Evolutionary conservation across 768 basidiomycete genomes (phyloP), one percentile per base, ranked within the genome.

Genomic region (Trametes coccinea): DNA sequence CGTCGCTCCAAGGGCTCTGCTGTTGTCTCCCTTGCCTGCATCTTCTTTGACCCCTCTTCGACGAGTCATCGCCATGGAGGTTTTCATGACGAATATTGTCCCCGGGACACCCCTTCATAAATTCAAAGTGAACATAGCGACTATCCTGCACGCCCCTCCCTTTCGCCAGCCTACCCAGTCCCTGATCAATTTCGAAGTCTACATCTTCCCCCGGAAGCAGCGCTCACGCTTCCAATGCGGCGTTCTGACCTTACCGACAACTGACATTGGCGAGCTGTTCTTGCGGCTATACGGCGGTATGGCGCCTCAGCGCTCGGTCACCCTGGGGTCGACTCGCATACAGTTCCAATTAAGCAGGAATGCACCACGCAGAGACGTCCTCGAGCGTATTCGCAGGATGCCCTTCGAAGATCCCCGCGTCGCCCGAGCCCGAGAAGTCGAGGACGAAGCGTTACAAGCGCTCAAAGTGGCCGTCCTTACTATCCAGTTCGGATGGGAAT

Each of bases 401-500:
- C 83, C 80, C 1, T 84, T 78, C 63, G 62, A 77, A 7, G 75
- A 84, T 64, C 82, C 82, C 3, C 57, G 47, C 17, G 64, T 71
- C 17, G 61, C 72, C 5, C 72, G 78, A 55, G 72, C 76, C 48
- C 75, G 72, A 50, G 74, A 79, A 59, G 68, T 62, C 29, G 71
- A 70, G 31, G 65, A 71, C 7, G 49, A 50, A n/a, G 62, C 75
- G 27, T 72, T 83, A 8, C 64, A 68, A n/a, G 39, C 63, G 3
- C 62, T 66, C 16, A 39, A 44, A 7, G 71, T 82, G 29, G 56
- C 65, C 6, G 66, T 86, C 51, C 61, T 61, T 4, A 67, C 71
- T 4, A 62, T 88, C 30, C 85, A 87, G 64, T 86, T 86, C 63
- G 82, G 84, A 13, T 85, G 85, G 85, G 75, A 79, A 66, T 87